Evolutionary conservation across 2,329 filamentous ascomycete species (phyloP).

Genomic region (Sclerotinia subarctica): DNA sequence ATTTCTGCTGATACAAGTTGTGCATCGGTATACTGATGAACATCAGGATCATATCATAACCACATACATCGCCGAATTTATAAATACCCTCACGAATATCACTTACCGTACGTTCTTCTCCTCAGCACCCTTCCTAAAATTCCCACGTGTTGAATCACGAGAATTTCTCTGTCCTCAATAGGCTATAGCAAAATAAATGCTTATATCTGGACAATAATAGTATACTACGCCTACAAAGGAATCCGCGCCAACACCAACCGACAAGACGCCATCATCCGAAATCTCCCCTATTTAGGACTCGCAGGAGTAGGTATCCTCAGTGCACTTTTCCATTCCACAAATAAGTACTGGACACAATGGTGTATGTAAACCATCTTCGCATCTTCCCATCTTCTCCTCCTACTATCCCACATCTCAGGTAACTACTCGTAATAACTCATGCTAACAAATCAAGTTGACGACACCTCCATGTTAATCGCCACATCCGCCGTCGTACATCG

Average conservation of each 20-base stretch:
- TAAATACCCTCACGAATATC: constrained; percentile 52
- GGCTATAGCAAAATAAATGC: neutral
- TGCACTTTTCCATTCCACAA: constrained; percentile 44
- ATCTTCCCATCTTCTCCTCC: neutral
- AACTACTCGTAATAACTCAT: neutral
- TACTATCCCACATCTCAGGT: neutral
- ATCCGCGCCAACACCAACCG: constrained; percentile 34
- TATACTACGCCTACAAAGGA: constrained; percentile 36
- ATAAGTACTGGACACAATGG: constrained; percentile 48
- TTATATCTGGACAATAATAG: constrained; percentile 18
- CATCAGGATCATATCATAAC: constrained; percentile 53
- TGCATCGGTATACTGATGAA: neutral
- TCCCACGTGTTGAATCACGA: constrained; percentile 21
- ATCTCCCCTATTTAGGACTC: constrained; percentile 44
- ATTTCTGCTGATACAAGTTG: neutral
- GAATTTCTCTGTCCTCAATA: neutral
- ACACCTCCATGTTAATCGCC: constrained; percentile 57
- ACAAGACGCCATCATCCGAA: constrained; percentile 35
- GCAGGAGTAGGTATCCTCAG: constrained; percentile 44
- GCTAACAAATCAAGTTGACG: constrained; percentile 47
- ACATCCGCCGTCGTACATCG: constrained; percentile 52
- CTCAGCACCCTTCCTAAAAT: neutral
- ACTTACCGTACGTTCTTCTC: constrained; percentile 43
- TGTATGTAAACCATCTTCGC: constrained; percentile 33
- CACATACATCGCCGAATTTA: constrained; percentile 51